These are phyloP conservation scores for Kazachstania viticola DNA, from an alignment of 805 yeast genomes.

Conservation along the genomic window DNA sequence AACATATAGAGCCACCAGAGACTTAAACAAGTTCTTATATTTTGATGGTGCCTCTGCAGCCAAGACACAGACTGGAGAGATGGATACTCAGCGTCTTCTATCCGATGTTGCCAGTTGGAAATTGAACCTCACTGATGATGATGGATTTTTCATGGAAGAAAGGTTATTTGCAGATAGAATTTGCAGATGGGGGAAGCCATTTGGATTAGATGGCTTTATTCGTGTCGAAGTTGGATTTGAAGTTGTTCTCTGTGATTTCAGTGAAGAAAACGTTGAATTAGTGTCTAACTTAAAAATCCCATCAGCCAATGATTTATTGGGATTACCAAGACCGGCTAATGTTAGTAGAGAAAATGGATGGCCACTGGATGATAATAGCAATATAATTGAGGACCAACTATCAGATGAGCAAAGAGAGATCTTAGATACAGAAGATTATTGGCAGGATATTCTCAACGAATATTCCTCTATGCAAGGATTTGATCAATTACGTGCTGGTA, in stretches of 20 bases:
- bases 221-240: conserved; percentile 54
- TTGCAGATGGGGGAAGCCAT: conserved; percentile 42
- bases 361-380: conserved; percentile 20
- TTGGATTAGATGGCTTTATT: conserved; percentile 47
- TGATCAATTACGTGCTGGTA: conserved; percentile 39
- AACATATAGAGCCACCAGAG: conserved; percentile 37
- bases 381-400: conserved; percentile 11
- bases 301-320: conserved; percentile 28
- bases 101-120: conserved; percentile 22
- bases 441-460: conserved; percentile 11
- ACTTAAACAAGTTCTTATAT: conserved; percentile 38
- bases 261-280: conserved; percentile 33
- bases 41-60: conserved; percentile 68
- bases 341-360: conserved; percentile 20
- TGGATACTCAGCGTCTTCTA: conserved; percentile 44
- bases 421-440: conserved; percentile 15
- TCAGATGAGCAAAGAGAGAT: conserved; percentile 14
- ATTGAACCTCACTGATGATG: conserved; percentile 8
- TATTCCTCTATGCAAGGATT: conserved; percentile 28
- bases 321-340: conserved; percentile 27
- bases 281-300: conserved; percentile 35
- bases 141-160: conserved; percentile 27
- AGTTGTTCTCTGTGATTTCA: conserved; percentile 48
- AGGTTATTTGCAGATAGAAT: conserved; percentile 36
- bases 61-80: conserved; percentile 42